Base-by-base conservation (phyloP, 129 eudicot species). In the Chrysanthemum makinoi region DNA sequence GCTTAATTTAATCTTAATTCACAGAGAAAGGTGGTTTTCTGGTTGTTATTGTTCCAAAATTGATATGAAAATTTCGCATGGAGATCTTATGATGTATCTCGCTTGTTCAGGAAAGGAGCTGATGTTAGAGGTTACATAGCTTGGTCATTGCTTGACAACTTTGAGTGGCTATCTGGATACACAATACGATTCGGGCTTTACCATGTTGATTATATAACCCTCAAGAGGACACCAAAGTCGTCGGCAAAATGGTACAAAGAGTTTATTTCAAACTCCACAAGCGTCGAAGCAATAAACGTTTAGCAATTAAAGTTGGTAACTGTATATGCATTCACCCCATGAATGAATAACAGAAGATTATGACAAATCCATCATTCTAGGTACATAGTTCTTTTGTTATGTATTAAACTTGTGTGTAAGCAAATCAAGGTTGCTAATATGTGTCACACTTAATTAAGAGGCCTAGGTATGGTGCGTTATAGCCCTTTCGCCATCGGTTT, bases 111-210 rank as follows among this genome's bases (percentile, higher is more conserved):
- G 86, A 77, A 88, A 69, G 96, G 89, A 74, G 96, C 96, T 16
- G 84, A 88, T 70, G 89, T 88, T 52, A 83, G 96, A 74, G 46
- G 46, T 39, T 88, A 89, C 79, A 74, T 86, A 61, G 82, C 79
- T 15, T 85, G 91, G 95, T 83, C 95, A 0, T 85, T 88, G 75
- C 84, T 88, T 7, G 90, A 85, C 76, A 88, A 86, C 73, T 89
- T 86, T 39, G 96, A 89, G 79, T 89, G 96, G 91, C 2, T 72
- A 54, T 72, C 68, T 2, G 96, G 96, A 61, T 85, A 81, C 70
- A 83, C 89, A 10, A 74, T 68, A 46, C 77, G 91, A 68, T 83
- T 83, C 52, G 91, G 96, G 67, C 82, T 83, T 64, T 74, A 89
- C 73, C 82, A 81, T 80, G 91, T 86, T 51, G 83, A 89, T 70